Evolutionary conservation across 805 yeast genomes (phyloP), one percentile per base, ranked within the genome.

Genomic region (Lipomyces starkeyi): DNA sequence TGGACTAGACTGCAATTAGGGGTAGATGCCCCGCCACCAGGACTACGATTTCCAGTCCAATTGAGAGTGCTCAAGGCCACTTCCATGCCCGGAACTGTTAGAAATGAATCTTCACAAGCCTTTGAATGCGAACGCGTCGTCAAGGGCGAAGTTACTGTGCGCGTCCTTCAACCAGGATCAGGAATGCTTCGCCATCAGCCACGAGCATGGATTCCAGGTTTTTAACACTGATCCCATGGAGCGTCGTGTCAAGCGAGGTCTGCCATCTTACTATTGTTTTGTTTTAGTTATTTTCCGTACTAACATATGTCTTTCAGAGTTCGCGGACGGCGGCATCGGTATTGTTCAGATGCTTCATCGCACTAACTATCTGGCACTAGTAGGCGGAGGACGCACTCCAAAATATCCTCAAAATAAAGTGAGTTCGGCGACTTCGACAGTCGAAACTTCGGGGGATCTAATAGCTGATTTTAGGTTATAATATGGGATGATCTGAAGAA

Each of bases 401-500:
- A 83, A 86, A 69, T 91, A 87, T 74, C 90, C 97, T 0, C 83
- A 86, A 72, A 91, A 91, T 79, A 91, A 90, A 77, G 74, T 71
- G 40, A 6, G 70, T 7, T 58, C n/a, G 34, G 11, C 22, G 22
- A 5, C 22, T 63, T 22, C 35, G 14, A 2, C 37, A 25, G 27
- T 43, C 27, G n/a, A 49, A 34, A 14, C 32, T 17, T 20, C 17
- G 20, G 1, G 13, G 29, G 35, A 25, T 49, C 34, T 53, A 59
- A 49, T 17, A 27, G 29, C 58, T 43, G 11, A n/a, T 4, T 5
- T 8, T 53, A 71, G 73, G 85, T 93, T 52, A 84, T 92, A 47
- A 88, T 94, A 20, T 95, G 97, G 97, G 98, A 94, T 78, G 98
- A 94, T 77, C 78, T 91, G 68, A 91, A 91, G 78, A 85, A 88